phyloP scores from a whole-genome alignment of 2,329 filamentous ascomycete genomes.

The Aspergillus brasiliensis region DNA sequence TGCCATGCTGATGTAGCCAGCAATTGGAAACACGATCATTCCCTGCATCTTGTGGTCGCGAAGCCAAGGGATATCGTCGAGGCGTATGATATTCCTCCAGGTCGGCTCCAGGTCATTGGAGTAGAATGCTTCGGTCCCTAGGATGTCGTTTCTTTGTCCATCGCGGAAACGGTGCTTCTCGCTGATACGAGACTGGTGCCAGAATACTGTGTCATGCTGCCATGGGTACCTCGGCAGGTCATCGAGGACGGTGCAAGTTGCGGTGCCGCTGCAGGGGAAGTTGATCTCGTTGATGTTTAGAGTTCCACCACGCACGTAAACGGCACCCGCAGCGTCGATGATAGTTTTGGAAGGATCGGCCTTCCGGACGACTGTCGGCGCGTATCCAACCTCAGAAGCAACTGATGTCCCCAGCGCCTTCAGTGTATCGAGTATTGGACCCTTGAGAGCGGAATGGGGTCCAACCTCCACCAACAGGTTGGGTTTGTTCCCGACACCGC shows the following conservation, averaged over 20 bases:
- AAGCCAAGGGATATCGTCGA: background rate
- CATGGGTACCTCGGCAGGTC: background rate
- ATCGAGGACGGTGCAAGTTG: background rate
- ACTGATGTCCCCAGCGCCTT: background rate
- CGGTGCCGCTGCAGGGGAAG: background rate
- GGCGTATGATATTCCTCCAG: background rate
- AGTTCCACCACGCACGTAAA: background rate
- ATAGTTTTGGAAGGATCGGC: background rate
- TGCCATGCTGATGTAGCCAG: background rate
- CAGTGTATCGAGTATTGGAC: background rate
- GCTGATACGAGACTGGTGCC: background rate
- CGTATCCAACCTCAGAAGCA: background rate
- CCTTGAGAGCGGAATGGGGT: background rate
- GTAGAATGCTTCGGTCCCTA: background rate
- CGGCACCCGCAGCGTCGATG: background rate
- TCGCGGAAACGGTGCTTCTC: background rate
- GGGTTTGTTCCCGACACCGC: background rate
- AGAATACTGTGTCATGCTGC: background rate
- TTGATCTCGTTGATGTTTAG: background rate
- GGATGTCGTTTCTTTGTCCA: background rate
- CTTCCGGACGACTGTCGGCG: background rate
- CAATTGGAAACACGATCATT: background rate
- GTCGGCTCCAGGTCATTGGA: background rate
- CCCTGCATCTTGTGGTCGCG: background rate
- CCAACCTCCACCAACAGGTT: background rate